Conservation (phyloP, 257 asterid species). For the Salvia splendens region DNA sequence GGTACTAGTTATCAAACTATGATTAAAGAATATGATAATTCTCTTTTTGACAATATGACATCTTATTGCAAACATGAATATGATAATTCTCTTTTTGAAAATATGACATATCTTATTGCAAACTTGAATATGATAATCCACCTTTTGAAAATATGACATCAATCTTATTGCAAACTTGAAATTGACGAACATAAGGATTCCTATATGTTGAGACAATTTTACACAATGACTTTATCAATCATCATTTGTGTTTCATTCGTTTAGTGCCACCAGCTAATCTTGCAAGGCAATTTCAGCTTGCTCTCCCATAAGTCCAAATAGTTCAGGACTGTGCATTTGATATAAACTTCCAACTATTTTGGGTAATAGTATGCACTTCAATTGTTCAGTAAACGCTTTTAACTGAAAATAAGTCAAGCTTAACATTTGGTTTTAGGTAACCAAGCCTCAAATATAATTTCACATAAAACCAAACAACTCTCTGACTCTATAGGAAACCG, state of each 20-base stretch:
- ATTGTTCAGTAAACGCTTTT: not conserved
- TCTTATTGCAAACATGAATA: conserved; percentile 2
- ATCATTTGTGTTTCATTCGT: conserved; percentile 18
- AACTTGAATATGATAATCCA: conserved; percentile 1
- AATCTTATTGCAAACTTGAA: conserved; percentile 4
- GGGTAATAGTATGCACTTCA: not conserved
- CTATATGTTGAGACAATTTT: conserved; percentile 6
- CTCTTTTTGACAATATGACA: not conserved
- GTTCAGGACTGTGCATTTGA: not conserved
- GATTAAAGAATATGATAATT: not conserved
- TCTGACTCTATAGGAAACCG: not conserved
- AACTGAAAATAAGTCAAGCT: not conserved
- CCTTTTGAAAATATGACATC: not conserved
- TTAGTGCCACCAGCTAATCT: conserved; percentile 1
- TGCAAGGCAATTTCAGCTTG: not conserved
- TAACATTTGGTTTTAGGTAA: not conserved
- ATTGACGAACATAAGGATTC: not conserved
- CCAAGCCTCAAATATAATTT: not conserved
- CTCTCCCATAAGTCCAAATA: conserved; percentile 9
- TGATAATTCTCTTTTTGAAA: not conserved
- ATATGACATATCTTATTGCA: not conserved
- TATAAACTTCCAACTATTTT: not conserved
- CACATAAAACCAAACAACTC: not conserved
- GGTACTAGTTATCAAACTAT: not conserved
- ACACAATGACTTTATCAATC: not conserved